Evolutionary conservation across 345 rosid genomes (phyloP).

Genomic region (Rubroshorea leprosula): DNA sequence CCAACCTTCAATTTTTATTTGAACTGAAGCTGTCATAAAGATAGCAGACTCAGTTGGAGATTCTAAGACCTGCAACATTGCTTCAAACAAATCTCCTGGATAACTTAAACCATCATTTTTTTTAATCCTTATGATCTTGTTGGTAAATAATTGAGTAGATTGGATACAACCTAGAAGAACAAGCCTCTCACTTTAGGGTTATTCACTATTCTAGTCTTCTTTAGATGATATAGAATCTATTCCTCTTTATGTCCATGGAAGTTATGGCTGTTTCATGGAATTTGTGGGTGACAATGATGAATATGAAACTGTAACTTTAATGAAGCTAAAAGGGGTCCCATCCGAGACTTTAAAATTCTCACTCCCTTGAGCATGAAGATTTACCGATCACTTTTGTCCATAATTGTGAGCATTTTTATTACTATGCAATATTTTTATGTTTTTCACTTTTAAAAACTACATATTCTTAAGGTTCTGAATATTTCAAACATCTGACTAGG

Average conservation of each 20-base stretch:
- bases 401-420: neutral
- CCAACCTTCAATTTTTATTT: too few species aligned
- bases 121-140: too few species aligned
- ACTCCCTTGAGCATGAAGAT: neutral
- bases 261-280: neutral
- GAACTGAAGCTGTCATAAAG: too few species aligned
- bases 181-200: too few species aligned
- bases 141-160: too few species aligned
- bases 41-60: too few species aligned
- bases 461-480: constrained; percentile 12
- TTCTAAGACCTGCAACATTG: too few species aligned
- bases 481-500: constrained; percentile 39
- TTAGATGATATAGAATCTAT: too few species aligned
- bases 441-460: constrained; percentile 5
- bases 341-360: neutral
- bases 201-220: too few species aligned
- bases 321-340: neutral
- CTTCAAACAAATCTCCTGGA: too few species aligned
- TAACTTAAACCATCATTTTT: too few species aligned
- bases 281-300: constrained; percentile 1
- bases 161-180: too few species aligned
- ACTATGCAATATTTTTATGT: neutral
- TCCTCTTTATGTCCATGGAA: neutral
- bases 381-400: neutral
- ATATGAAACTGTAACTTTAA: neutral